Conservation (phyloP, 805 yeast species). For the Dipodascus geniculatus region DNA sequence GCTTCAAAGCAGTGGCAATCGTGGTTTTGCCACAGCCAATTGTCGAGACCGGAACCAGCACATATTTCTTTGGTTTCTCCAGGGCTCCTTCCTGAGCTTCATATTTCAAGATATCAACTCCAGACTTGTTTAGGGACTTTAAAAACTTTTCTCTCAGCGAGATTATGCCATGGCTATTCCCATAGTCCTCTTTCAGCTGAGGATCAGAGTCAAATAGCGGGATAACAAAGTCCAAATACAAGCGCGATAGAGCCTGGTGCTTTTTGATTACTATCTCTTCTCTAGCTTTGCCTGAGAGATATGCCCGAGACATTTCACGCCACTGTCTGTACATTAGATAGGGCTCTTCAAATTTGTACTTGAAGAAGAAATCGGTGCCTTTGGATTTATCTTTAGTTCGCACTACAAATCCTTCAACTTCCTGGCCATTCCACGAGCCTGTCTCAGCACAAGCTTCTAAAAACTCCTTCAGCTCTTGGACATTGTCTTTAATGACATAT, state of each 20-base stretch:
- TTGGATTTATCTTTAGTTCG: slow-evolving; percentile 36
- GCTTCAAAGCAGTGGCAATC: slow-evolving; percentile 44
- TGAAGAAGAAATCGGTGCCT: slow-evolving; percentile 58
- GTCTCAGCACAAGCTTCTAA: slow-evolving; percentile 45
- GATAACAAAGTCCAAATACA: slow-evolving; percentile 57
- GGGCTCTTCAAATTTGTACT: slow-evolving; percentile 92
- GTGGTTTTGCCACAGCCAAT: slow-evolving; percentile 96
- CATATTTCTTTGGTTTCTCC: slow-evolving; percentile 35
- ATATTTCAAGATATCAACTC: slow-evolving; percentile 34
- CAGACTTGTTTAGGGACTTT: slow-evolving; percentile 39
- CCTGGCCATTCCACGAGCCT: slow-evolving; percentile 61
- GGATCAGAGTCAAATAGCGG: slow-evolving; percentile 43
- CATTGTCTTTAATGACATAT: slow-evolving; percentile 30
- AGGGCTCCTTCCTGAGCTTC: slow-evolving; percentile 14
- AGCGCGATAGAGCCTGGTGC: slow-evolving; percentile 24
- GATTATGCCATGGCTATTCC: slow-evolving; percentile 60
- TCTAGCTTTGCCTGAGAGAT: slow-evolving; percentile 29
- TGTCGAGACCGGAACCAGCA: slow-evolving; percentile 75
- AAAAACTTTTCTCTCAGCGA: slow-evolving; percentile 58
- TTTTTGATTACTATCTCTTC: slow-evolving; percentile 18
- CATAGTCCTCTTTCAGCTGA: slow-evolving; percentile 33
- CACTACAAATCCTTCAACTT: slow-evolving; percentile 89
- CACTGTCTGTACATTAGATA: slow-evolving; percentile 81
- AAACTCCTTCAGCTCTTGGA: slow-evolving; percentile 36
- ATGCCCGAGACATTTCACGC: slow-evolving; percentile 71